phyloP scores from a whole-genome alignment of 148 eudicot species.

The Chenopodium formosanum region DNA sequence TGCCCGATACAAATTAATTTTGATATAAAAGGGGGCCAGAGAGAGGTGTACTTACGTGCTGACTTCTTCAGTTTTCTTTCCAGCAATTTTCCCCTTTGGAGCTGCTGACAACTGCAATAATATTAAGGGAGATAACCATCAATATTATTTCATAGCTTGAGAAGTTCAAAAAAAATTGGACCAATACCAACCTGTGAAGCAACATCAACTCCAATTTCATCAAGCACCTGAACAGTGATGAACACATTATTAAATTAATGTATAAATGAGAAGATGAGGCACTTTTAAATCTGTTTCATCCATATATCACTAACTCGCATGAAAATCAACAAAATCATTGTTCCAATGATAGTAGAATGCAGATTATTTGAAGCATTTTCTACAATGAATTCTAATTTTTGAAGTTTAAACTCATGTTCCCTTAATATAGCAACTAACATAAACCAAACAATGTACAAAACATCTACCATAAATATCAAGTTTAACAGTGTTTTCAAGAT shows the following conservation, averaged over 20 bases:
- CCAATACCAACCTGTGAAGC: conserved; percentile 83
- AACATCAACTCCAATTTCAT: conserved; percentile 94
- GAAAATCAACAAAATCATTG: background rate
- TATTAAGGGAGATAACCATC: conserved; percentile 11
- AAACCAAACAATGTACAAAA: background rate
- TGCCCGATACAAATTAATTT: background rate
- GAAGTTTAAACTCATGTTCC: background rate
- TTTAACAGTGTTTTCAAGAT: background rate
- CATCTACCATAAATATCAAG: background rate
- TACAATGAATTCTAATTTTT: background rate
- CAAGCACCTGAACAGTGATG: conserved; percentile 65
- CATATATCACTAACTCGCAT: background rate
- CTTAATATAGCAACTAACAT: too few relatives aligned
- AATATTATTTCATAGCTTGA: conserved; percentile 11
- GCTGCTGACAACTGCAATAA: conserved; percentile 73
- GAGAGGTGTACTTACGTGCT: conserved; percentile 49
- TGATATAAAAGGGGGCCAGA: background rate
- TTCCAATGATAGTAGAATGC: background rate
- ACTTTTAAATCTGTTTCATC: background rate
- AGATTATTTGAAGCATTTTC: background rate
- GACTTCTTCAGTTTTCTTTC: conserved; percentile 77
- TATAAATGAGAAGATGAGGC: background rate
- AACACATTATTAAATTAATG: background rate
- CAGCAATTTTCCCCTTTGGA: conserved; percentile 90
- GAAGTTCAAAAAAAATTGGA: background rate